These are phyloP conservation scores for Alnus rubra DNA, from an alignment of 306 rosid genomes.

Conservation along the genomic window DNA sequence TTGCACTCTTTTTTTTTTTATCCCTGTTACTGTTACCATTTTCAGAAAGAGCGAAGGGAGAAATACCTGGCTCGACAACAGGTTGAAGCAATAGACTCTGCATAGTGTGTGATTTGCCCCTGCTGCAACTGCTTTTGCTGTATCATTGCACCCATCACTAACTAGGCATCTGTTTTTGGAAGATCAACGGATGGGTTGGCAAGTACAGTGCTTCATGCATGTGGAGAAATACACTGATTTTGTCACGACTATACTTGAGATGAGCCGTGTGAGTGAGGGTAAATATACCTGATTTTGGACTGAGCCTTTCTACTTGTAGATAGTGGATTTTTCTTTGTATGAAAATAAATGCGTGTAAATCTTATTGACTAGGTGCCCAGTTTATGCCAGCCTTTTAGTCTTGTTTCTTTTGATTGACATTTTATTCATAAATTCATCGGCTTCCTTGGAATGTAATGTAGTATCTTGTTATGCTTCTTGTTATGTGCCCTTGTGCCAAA, in stretches of 20 bases:
- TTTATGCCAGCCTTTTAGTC: slow-evolving; percentile 1
- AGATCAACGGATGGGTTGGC: slow-evolving; percentile 16
- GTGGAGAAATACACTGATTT: slow-evolving; percentile 18
- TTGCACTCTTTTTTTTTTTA: not conserved
- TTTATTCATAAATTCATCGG: not conserved
- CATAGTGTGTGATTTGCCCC: slow-evolving; percentile 35
- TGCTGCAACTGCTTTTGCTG: slow-evolving; percentile 30
- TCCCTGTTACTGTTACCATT: slow-evolving; percentile 4
- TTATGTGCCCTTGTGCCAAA: not conserved
- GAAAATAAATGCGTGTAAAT: slow-evolving; percentile 28
- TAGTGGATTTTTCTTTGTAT: slow-evolving; percentile 47
- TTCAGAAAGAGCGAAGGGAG: slow-evolving; percentile 91
- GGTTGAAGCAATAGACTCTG: slow-evolving; percentile 71
- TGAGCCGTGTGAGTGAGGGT: slow-evolving; percentile 10
- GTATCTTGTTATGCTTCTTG: not conserved
- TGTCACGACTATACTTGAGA: slow-evolving; percentile 18
- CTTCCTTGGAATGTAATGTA: not conserved
- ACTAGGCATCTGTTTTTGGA: slow-evolving; percentile 24
- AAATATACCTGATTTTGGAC: slow-evolving; percentile 28
- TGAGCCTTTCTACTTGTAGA: slow-evolving; percentile 52
- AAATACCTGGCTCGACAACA: slow-evolving; percentile 87
- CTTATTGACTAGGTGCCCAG: not conserved
- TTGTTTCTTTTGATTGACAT: not conserved
- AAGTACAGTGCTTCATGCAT: slow-evolving; percentile 22
- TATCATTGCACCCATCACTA: slow-evolving; percentile 26